Base-by-base conservation (phyloP, 2,329 filamentous ascomycete genomes). In the Alternaria atra region DNA sequence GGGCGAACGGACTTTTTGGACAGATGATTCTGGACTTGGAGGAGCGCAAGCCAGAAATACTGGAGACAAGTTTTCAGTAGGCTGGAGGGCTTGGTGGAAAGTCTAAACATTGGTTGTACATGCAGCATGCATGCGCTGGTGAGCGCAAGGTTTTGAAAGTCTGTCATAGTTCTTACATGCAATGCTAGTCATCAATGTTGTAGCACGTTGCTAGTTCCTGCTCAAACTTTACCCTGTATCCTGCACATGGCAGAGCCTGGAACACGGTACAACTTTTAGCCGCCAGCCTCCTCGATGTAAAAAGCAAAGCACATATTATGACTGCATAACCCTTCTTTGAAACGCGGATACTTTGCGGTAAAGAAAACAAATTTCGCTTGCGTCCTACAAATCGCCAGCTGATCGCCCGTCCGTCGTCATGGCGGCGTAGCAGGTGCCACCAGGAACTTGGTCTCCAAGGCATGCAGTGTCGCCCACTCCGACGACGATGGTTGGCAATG, bases 1-100 rank as follows among this genome's bases (percentile, higher is more conserved):
- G 84, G 84, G 83, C 83, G 34, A 85, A 84, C 66, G 83, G 81
- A 10, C 69, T 85, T 57, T 85, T 82, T 73, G 84, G 82, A 9
- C 81, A 84, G 69, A 81, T 82, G 80, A 80, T 84, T 25, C 55
- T 84, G 27, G 80, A 83, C 58, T 65, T 84, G 37, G 77, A 80
- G 60, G 69, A 76, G 15, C 73, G 81, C 60, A 83, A 81, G 74
- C 81, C 82, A 34, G 72, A 74, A 20, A 68, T 84, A 30, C 61
- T 84, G 64, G 63, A 69, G 59, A 73, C 75, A 60, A 83, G 79
- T 68, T 84, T 82, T 55, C 82, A 84, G 69, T 75, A 63, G 66
- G 60, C 48, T 12, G 32, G 39, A 50, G 52, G 42, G n/a, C 25
- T 25, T 5, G 46, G 13, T 23, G 30, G 30, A 25, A 37, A 13